phyloP scores from a whole-genome alignment of 2,329 filamentous ascomycete species.

The Arachnomyces sp. region DNA sequence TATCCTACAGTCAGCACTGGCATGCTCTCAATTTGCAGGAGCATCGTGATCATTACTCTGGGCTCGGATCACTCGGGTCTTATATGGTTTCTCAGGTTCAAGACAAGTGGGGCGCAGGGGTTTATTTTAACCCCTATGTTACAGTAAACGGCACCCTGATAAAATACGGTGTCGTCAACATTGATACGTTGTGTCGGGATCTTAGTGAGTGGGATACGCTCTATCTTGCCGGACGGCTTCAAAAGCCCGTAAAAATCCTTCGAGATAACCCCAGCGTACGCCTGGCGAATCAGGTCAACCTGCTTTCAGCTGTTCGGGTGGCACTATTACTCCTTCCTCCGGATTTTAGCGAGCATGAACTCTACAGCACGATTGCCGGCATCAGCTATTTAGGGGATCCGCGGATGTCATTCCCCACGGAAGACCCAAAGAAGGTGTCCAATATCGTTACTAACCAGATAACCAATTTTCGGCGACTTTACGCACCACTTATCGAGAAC shows the following conservation, averaged over 20 bases:
- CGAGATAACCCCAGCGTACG: conserved; percentile 88
- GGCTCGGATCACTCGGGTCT: conserved; percentile 73
- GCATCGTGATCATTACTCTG: conserved; percentile 88
- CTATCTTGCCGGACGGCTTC: conserved; percentile 90
- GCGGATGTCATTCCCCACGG: conserved; percentile 84
- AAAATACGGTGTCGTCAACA: conserved; percentile 95
- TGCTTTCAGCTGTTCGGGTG: conserved; percentile 83
- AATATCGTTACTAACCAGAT: conserved; percentile 94
- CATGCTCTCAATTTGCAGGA: conserved; percentile 86
- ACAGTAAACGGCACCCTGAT: conserved; percentile 92
- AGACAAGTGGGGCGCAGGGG: conserved; percentile 80
- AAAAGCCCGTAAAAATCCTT: conserved; percentile 97
- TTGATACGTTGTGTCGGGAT: conserved; percentile 80
- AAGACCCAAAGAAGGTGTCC: conserved; percentile 83
- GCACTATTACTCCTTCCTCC: conserved; percentile 79
- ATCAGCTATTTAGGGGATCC: conserved; percentile 93
- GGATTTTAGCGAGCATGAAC: conserved; percentile 74
- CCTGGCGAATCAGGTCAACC: conserved; percentile 90
- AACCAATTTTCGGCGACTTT: conserved; percentile 82
- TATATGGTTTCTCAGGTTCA: conserved; percentile 78
- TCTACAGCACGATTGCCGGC: conserved; percentile 85
- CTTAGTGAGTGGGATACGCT: conserved; percentile 87
- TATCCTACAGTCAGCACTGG: conserved; percentile 92
- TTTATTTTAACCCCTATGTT: conserved; percentile 96
- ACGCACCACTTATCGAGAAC: conserved; percentile 79